Conservation (phyloP, 1,284 basidiomycete species). For the Trichosporon asahii region DNA sequence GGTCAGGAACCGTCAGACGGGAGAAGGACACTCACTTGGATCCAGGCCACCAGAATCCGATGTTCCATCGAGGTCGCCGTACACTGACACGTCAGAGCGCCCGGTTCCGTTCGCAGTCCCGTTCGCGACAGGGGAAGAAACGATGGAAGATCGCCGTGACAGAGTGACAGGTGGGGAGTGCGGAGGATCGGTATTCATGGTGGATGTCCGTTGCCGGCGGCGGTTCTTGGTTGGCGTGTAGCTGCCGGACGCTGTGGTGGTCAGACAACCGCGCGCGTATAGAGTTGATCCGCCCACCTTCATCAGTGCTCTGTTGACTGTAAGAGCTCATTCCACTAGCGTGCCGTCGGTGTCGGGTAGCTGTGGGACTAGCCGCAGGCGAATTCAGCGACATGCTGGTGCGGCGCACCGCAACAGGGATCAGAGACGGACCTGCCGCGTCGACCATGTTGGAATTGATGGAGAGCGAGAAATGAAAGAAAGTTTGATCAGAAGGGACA, state of each 20-base stretch:
- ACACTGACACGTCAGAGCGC: conserved; percentile 2
- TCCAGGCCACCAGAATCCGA: conserved; percentile 7
- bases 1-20: neutral
- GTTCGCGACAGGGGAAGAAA: neutral
- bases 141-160: conserved; percentile 5
- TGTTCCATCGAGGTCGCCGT: neutral
- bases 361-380: neutral
- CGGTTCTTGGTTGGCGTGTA: neutral
- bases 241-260: neutral
- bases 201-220: neutral
- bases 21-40: neutral
- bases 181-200: neutral
- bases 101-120: neutral
- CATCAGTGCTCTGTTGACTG: neutral
- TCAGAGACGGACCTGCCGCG: neutral
- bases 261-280: neutral
- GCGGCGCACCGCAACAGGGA: conserved; percentile 4
- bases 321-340: neutral
- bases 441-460: neutral
- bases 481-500: neutral
- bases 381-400: neutral
- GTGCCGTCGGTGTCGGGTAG: neutral
- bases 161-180: neutral
- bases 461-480: neutral
- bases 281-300: neutral